A percentile compares a stretch with the other conserved stretches of the same genome.
phyloP scores from a whole-genome alignment of 176 grass and related monocot species.

The Bolboschoenus planiculmis region DNA sequence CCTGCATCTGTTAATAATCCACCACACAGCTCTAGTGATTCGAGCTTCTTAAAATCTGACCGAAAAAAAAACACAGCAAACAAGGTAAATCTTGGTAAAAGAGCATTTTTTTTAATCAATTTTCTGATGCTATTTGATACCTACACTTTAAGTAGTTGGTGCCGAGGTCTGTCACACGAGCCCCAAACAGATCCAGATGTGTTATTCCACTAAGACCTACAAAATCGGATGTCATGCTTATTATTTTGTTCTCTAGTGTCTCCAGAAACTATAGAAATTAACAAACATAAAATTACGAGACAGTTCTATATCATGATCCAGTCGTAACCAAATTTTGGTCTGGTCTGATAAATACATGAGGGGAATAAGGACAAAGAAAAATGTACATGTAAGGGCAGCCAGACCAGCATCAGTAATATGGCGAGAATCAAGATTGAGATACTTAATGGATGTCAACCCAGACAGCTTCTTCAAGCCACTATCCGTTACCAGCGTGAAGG shows the following conservation, averaged over 20 bases:
- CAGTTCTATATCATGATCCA: background rate
- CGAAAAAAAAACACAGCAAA: slow-evolving; percentile 2
- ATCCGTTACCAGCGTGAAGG: slow-evolving; percentile 75
- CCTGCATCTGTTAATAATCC: slow-evolving; percentile 71
- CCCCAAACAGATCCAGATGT: slow-evolving; percentile 92
- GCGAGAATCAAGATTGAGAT: slow-evolving; percentile 82
- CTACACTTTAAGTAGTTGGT: slow-evolving; percentile 72
- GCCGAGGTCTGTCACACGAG: slow-evolving; percentile 75
- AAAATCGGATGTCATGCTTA: background rate
- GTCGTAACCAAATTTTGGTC: background rate
- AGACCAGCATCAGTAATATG: slow-evolving; percentile 85
- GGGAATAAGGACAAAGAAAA: background rate
- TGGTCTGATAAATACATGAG: background rate
- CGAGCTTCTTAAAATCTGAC: slow-evolving; percentile 86
- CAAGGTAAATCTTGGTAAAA: background rate
- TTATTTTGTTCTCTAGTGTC: background rate
- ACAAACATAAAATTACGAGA: background rate
- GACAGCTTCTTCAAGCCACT: slow-evolving; percentile 74
- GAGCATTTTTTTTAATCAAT: background rate
- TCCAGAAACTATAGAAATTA: background rate
- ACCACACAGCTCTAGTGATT: slow-evolving; percentile 78
- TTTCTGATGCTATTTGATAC: slow-evolving; percentile 19
- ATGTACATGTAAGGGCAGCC: slow-evolving; percentile 63
- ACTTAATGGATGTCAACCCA: slow-evolving; percentile 57
- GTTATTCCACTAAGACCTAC: slow-evolving; percentile 87